phyloP scores from a whole-genome alignment of 1,139 yeast species.

The Taiozyma sp. region DNA sequence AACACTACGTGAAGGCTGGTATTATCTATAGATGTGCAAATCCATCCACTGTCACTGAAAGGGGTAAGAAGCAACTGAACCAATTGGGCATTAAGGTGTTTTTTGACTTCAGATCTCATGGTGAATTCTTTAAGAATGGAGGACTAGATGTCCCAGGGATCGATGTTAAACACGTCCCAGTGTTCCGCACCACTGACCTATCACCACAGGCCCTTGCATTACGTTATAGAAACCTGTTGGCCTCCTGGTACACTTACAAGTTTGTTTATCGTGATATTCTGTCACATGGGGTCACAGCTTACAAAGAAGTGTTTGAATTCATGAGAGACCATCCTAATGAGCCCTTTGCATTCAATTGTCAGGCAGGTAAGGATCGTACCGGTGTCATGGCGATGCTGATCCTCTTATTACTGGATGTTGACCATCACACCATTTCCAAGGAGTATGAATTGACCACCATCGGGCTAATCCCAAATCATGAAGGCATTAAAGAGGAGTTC shows the following conservation, averaged over 20 bases:
- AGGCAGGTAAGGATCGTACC: conserved; percentile 87
- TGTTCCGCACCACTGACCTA: conserved; percentile 48
- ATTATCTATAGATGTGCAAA: conserved; percentile 61
- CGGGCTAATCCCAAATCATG: conserved; percentile 53
- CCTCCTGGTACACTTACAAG: conserved; percentile 61
- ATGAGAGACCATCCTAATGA: conserved; percentile 47
- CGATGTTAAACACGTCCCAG: conserved; percentile 54
- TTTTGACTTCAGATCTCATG: conserved; percentile 65
- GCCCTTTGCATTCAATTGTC: conserved; percentile 65
- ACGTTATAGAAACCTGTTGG: conserved; percentile 49
- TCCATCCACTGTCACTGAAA: conserved; percentile 41
- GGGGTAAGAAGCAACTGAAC: conserved; percentile 38
- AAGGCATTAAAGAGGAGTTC: conserved; percentile 33
- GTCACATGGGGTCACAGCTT: conserved; percentile 40
- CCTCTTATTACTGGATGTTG: conserved; percentile 59
- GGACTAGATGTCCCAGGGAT: conserved; percentile 40
- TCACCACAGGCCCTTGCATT: conserved; percentile 63
- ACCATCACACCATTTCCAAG: conserved; percentile 55
- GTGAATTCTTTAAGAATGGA: conserved; percentile 52
- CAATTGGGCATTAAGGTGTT: conserved; percentile 47
- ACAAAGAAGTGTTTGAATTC: conserved; percentile 42
- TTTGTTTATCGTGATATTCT: conserved; percentile 60
- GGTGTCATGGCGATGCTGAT: conserved; percentile 70
- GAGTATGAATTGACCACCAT: conserved; percentile 71
- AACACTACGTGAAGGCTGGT: conserved; percentile 46